Evolutionary conservation across 1,139 yeast genomes (phyloP).

Genomic region (Candida tropicalis): DNA sequence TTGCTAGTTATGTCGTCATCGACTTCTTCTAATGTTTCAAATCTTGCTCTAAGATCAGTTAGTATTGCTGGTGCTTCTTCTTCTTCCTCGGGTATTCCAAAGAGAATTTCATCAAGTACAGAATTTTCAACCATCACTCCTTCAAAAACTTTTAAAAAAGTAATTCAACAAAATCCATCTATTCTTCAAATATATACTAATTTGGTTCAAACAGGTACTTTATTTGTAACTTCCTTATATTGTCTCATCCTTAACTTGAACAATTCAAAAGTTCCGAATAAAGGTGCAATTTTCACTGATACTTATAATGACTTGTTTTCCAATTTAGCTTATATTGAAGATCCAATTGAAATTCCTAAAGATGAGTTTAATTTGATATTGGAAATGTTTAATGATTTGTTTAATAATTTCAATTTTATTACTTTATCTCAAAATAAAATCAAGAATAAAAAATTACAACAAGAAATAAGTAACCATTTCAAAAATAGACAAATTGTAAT

Average conservation of each 20-base stretch:
- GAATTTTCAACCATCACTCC: conserved; percentile 1
- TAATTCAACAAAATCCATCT: not conserved
- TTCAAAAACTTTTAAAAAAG: not conserved
- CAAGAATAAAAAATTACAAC: conserved; percentile 12
- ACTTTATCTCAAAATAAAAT: conserved; percentile 8
- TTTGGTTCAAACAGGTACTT: conserved; percentile 6
- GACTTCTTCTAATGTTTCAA: conserved; percentile 1
- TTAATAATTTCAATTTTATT: conserved; percentile 11
- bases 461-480: conserved; percentile 7
- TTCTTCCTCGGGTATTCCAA: not conserved
- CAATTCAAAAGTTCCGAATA: conserved; percentile 8
- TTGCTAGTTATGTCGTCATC: conserved; percentile 1
- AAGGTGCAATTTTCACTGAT: not conserved
- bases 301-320: conserved; percentile 8
- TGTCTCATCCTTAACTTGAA: conserved; percentile 11
- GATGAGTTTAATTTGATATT: conserved; percentile 8
- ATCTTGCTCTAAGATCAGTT: not conserved
- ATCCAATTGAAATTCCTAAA: not conserved
- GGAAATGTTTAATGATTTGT: conserved; percentile 12
- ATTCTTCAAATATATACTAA: not conserved
- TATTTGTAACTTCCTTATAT: conserved; percentile 6
- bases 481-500: conserved; percentile 7
- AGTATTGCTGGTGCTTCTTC: not conserved
- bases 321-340: conserved; percentile 8
- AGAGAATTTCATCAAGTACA: not conserved